Base-by-base conservation (phyloP, 2,329 filamentous ascomycete genomes). In the Pseudogymnoascus sp. region DNA sequence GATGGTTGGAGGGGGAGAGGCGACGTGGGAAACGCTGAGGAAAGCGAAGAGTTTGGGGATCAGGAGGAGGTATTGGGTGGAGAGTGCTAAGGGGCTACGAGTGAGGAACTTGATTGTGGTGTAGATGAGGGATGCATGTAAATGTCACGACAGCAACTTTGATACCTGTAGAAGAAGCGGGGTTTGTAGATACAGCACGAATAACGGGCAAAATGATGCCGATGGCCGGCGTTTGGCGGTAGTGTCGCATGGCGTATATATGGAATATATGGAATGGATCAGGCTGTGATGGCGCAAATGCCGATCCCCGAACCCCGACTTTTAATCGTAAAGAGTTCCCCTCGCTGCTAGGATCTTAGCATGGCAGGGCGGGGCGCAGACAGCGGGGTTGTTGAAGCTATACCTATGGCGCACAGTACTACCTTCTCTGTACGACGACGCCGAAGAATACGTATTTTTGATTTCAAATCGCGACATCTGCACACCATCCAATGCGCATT, bases 71-170 rank as follows among this genome's bases (percentile, higher is more conserved):
- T 97, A 92, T 75, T 85, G 85, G 70, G 86, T 97, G 46, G 85
- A 89, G 72, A 96, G 91, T 66, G 23, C 33, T 13, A 87, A 93
- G 75, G 93, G 92, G 0, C 76, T 92, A 50, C 80, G 83, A 66
- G 90, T 97, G 69, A 83, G 82, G 59, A 97, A 97, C 78, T 77
- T 96, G 69, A 80, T 92, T 70, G 85, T 96, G 50, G 65, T 73
- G 31, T 74, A 64, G 29, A 56, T 33, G 46, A 33, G n/a, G 10
- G 7, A 33, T 56, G 26, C n/a, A 56, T 56, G 46, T 17, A 53
- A 31, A 53, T 31, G n/a, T 56, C 46, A 33, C 29, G 46, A 4
- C 46, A 56, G 46, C 46, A 56, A 33, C 29, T 56, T 13, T 56
- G 46, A 56, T 56, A 56, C 19, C 46, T 56, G 46, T 56, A 56